phyloP scores from a whole-genome alignment of 345 rosid genomes.

The Anastatica hierochuntica region DNA sequence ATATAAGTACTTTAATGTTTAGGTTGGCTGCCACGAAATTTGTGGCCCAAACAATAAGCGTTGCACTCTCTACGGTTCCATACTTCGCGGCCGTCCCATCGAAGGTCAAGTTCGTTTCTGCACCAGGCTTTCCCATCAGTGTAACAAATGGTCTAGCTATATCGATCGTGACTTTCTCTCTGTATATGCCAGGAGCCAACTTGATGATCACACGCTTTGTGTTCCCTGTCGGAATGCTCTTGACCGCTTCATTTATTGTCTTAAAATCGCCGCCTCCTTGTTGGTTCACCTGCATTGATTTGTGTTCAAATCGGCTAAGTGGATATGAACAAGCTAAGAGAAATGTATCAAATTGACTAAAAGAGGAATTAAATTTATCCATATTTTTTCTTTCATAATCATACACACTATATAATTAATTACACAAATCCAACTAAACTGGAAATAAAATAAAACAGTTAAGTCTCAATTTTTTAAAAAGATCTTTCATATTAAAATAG shows the following conservation, averaged over 20 bases:
- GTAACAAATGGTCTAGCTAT: conserved; percentile 40
- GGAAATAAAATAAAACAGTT: too few relatives aligned
- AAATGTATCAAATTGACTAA: too few relatives aligned
- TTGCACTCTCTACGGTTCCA: conserved; percentile 36
- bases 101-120: conserved; percentile 26
- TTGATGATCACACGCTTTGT: conserved; percentile 41
- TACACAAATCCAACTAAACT: too few relatives aligned
- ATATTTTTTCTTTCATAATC: too few relatives aligned
- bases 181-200: conserved; percentile 41
- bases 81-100: conserved; percentile 36
- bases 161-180: conserved; percentile 44
- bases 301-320: too few relatives aligned
- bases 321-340: too few relatives aligned
- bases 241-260: conserved; percentile 39
- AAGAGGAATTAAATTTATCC: too few relatives aligned
- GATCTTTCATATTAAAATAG: background rate
- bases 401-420: too few relatives aligned
- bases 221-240: conserved; percentile 41
- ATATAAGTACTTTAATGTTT: background rate
- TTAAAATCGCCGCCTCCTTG: conserved; percentile 31
- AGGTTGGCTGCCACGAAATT: conserved; percentile 24
- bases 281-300: conserved; percentile 14
- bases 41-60: conserved; percentile 15
- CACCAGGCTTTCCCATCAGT: conserved; percentile 36
- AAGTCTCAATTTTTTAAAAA: too few relatives aligned